Conservation (phyloP, 306 rosid genomes). For the Benincasa hispida region DNA sequence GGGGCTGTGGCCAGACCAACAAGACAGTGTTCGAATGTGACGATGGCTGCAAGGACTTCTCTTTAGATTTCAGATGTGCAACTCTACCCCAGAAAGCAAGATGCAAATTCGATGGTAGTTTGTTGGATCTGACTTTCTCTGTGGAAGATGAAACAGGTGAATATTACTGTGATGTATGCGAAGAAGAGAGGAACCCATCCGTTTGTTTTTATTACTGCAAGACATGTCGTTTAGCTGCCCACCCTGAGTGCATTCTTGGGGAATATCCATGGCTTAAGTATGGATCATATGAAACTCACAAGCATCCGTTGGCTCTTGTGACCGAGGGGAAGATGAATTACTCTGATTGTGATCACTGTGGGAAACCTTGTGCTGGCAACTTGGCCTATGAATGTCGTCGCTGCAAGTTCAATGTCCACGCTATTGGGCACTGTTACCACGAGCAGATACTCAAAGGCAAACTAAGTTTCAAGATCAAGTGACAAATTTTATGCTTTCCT, state of each 20-base stretch:
- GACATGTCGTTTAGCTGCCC: background rate
- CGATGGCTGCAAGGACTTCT: constrained; percentile 4
- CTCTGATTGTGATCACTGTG: background rate
- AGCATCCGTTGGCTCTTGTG: background rate
- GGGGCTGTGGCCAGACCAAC: background rate
- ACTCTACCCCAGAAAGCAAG: background rate
- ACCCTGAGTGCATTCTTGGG: background rate
- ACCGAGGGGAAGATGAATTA: background rate
- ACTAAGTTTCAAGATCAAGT: background rate
- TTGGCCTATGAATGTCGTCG: background rate
- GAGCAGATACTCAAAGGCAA: background rate
- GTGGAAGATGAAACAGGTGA: background rate
- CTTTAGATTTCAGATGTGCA: background rate
- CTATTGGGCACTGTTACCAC: background rate
- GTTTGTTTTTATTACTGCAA: background rate
- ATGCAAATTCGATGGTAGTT: background rate
- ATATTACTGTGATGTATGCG: constrained; percentile 4
- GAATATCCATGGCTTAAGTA: background rate
- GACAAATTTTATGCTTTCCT: background rate
- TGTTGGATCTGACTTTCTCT: background rate
- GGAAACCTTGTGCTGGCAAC: background rate
- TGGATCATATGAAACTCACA: background rate
- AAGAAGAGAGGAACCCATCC: background rate
- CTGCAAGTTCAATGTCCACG: constrained; percentile 2
- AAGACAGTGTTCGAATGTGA: background rate